Evolutionary conservation across 164 flowering plant species (phyloP).

Genomic region (Echeveria elegans): DNA sequence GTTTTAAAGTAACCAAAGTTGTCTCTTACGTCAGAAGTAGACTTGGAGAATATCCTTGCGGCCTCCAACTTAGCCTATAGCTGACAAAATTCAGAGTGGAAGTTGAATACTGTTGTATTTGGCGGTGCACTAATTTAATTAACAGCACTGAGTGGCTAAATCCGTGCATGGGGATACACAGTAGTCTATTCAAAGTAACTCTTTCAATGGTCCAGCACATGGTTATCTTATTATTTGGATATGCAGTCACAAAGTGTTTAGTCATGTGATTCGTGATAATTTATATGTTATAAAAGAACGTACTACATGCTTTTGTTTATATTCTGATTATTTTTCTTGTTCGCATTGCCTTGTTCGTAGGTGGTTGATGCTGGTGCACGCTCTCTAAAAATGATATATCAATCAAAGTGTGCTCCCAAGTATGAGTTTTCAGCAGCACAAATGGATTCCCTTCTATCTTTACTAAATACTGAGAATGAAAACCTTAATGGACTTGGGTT

Average conservation of each 20-base stretch:
- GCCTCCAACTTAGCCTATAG: neutral
- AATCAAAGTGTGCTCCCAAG: constrained; percentile 84
- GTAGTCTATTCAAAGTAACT: neutral
- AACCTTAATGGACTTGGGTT: constrained; percentile 84
- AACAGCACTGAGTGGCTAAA: neutral
- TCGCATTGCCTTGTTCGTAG: constrained; percentile 28
- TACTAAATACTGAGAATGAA: constrained; percentile 69
- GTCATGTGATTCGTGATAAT: neutral
- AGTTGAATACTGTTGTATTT: neutral
- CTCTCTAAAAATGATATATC: constrained; percentile 77
- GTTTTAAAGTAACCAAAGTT: neutral
- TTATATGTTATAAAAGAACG: neutral
- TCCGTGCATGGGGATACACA: neutral
- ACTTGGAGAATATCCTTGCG: no score
- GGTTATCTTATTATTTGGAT: neutral
- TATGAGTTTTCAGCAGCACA: constrained; percentile 53
- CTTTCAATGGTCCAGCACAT: neutral
- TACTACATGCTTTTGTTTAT: neutral
- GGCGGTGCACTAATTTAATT: neutral
- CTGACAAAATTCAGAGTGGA: neutral
- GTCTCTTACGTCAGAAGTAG: neutral
- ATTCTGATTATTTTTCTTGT: constrained; percentile 2
- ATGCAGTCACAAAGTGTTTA: neutral
- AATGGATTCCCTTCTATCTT: constrained; percentile 55
- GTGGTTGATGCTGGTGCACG: constrained; percentile 96